Evolutionary conservation across 495 filamentous ascomycete species (phyloP).

Genomic region (Podospora didyma): DNA sequence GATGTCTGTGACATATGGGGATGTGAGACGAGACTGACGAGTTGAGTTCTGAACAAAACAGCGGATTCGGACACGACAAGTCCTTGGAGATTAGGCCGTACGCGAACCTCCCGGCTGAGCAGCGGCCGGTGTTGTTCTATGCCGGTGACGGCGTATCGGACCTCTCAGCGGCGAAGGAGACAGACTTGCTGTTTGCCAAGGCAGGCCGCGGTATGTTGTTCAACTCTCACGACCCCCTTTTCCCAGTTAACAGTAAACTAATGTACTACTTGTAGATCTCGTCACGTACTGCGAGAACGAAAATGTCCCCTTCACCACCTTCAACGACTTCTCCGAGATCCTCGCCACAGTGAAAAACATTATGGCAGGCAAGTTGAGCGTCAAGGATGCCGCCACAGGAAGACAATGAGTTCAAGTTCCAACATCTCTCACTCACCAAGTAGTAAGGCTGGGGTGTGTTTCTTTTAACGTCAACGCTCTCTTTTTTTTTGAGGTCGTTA

Average conservation of each 20-base stretch:
- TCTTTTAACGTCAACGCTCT: not conserved
- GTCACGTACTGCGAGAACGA: conserved; percentile 75
- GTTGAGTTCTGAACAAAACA: too few species aligned
- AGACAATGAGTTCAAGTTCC: conserved; percentile 12
- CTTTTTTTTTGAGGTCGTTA: not conserved
- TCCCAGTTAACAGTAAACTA: conserved; percentile 1
- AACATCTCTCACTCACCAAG: too few species aligned
- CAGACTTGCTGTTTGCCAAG: conserved; percentile 88
- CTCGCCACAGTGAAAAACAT: conserved; percentile 71
- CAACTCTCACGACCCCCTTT: not conserved
- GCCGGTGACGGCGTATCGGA: conserved; percentile 90
- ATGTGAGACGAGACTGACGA: too few species aligned
- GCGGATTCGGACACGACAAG: conserved; percentile 91
- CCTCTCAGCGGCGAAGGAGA: conserved; percentile 80
- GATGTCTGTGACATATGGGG: too few species aligned
- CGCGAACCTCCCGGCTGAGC: conserved; percentile 57
- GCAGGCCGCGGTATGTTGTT: conserved; percentile 67
- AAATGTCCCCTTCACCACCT: conserved; percentile 74
- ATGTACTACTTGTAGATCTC: conserved; percentile 53
- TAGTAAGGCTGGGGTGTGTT: not conserved
- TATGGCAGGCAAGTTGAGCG: conserved; percentile 51
- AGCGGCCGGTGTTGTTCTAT: conserved; percentile 77
- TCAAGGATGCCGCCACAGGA: conserved; percentile 41
- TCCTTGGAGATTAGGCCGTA: conserved; percentile 82
- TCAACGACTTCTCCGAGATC: conserved; percentile 75